Evolutionary conservation across 176 grass and related monocot species (phyloP).

Genomic region (Phoenix roebelenii): DNA sequence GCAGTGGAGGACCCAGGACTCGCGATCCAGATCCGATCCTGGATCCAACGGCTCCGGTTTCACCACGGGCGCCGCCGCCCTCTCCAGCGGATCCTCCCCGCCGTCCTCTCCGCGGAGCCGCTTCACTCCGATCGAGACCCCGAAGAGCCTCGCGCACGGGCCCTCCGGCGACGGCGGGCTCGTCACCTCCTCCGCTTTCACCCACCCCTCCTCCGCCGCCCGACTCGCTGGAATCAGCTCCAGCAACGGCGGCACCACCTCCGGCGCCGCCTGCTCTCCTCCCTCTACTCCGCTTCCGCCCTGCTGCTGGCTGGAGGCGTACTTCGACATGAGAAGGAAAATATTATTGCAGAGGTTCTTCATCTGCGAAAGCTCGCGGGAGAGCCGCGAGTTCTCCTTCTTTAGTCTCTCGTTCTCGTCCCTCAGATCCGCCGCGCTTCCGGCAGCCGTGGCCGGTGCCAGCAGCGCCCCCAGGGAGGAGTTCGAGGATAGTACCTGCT

Average conservation of each 20-base stretch:
- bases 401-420: constrained; percentile 60
- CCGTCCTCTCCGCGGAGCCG: constrained; percentile 27
- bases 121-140: constrained; percentile 64
- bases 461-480: constrained; percentile 29
- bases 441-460: constrained; percentile 7
- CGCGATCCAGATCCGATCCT: constrained; percentile 7
- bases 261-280: constrained; percentile 2
- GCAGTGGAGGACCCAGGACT: constrained; percentile 33
- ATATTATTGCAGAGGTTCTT: constrained; percentile 87
- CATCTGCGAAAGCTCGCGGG: constrained; percentile 64
- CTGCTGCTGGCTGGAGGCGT: constrained; percentile 27
- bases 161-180: constrained; percentile 11
- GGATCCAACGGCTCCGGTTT: constrained; percentile 43
- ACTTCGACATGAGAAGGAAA: constrained; percentile 69
- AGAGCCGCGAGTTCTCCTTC: constrained; percentile 53
- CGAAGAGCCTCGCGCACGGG: constrained; percentile 42
- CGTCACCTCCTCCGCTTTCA: constrained; percentile 4
- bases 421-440: constrained; percentile 21
- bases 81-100: neutral
- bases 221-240: constrained; percentile 45
- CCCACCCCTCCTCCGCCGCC: neutral
- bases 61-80: constrained; percentile 11
- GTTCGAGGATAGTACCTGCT: constrained; percentile 66
- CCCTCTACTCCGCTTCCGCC: constrained; percentile 1
- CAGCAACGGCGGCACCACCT: constrained; percentile 17